These are phyloP conservation scores for Saccharum officinarum DNA, from an alignment of 176 grass and related monocot genomes.

Conservation along the genomic window DNA sequence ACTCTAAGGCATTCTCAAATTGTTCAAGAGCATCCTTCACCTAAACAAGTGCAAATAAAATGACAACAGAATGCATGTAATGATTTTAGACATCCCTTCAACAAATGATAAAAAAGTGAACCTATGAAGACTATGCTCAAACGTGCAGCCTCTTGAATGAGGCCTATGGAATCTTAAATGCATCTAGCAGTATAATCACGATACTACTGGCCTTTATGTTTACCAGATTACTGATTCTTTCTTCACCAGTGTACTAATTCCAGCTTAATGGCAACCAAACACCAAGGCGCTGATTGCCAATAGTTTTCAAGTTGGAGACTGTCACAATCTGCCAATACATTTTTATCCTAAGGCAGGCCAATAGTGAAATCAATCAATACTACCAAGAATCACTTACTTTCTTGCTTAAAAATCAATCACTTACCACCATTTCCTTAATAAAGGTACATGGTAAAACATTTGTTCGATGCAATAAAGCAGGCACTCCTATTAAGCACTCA, in stretches of 20 bases:
- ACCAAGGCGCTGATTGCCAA: background rate
- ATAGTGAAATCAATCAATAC: background rate
- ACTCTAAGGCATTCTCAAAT: conserved; percentile 76
- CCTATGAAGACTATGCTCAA: conserved; percentile 9
- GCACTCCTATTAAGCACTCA: background rate
- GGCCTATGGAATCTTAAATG: background rate
- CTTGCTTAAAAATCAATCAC: background rate
- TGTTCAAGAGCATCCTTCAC: conserved; percentile 81
- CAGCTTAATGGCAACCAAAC: conserved; percentile 12
- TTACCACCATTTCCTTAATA: background rate
- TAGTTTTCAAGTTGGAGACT: conserved; percentile 9
- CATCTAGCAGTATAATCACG: background rate
- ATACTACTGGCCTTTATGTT: background rate
- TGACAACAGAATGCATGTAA: conserved; percentile 22
- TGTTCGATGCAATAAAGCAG: background rate
- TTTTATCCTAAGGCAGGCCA: background rate
- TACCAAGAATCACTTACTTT: background rate
- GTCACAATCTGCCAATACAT: conserved; percentile 1
- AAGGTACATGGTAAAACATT: conserved; percentile 14
- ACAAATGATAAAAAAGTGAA: background rate
- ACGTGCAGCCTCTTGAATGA: background rate
- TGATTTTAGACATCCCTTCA: background rate
- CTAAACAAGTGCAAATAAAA: conserved; percentile 46
- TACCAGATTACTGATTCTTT: conserved; percentile 17
- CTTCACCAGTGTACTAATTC: background rate